These are phyloP conservation scores for Wickerhamiella pararugosa DNA, from an alignment of 1,139 yeast genomes.

Conservation along the genomic window DNA sequence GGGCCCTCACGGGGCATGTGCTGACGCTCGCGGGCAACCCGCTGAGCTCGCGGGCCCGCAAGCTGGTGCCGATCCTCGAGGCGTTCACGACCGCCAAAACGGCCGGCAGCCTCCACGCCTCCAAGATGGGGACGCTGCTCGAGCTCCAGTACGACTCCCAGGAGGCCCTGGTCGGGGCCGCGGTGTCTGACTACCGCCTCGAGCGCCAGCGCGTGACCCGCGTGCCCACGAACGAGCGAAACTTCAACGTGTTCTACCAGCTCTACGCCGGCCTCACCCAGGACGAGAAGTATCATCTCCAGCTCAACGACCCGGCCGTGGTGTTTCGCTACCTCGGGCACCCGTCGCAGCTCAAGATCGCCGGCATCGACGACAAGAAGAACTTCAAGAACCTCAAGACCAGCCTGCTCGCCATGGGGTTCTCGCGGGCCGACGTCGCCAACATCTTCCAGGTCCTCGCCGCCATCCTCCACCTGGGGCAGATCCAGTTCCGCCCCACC, in stretches of 20 bases:
- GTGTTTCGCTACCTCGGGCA: constrained; percentile 30
- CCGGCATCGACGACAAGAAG: constrained; percentile 26
- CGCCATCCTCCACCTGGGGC: constrained; percentile 31
- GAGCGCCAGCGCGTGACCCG: constrained; percentile 28
- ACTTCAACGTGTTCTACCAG: constrained; percentile 29
- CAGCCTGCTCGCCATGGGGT: constrained; percentile 25
- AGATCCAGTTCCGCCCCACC: constrained; percentile 25
- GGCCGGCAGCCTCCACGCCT: constrained; percentile 21
- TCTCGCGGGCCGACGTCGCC: constrained; percentile 29
- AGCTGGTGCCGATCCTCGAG: constrained; percentile 25
- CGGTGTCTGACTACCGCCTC: constrained; percentile 27
- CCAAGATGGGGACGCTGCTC: constrained; percentile 27
- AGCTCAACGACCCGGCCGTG: constrained; percentile 20
- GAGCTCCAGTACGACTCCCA: constrained; percentile 29
- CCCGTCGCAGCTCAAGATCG: constrained; percentile 25
- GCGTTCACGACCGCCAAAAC: constrained; percentile 30
- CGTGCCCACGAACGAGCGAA: constrained; percentile 30
- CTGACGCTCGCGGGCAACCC: constrained; percentile 27
- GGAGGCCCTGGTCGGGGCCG: constrained; percentile 27
- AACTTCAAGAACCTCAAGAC: constrained; percentile 26
- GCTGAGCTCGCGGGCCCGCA: constrained; percentile 23
- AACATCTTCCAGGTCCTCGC: constrained; percentile 31
- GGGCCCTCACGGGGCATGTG: constrained; percentile 21
- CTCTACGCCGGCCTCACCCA: constrained; percentile 28
- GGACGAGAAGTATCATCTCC: constrained; percentile 27